Conservation (phyloP, 257 asterid species). For the Solanum sitiens region DNA sequence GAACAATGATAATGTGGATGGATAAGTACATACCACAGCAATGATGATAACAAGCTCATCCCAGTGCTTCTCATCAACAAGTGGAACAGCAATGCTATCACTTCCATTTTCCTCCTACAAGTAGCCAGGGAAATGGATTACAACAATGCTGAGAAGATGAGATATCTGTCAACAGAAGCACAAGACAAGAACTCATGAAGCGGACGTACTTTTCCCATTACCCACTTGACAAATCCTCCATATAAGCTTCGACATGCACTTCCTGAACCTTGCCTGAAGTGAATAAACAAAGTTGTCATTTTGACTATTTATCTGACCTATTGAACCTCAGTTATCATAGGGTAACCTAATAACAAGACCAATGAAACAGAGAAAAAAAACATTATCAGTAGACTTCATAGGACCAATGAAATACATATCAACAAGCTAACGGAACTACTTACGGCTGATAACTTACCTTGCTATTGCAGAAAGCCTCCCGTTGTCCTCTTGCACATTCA, state of each 20-base stretch:
- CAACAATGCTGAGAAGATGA: neutral
- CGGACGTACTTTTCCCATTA: slow-evolving; percentile 76
- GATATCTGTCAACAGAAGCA: neutral
- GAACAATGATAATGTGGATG: neutral
- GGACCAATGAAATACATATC: neutral
- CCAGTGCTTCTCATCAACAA: slow-evolving; percentile 90
- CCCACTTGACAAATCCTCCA: slow-evolving; percentile 99
- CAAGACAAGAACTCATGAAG: neutral
- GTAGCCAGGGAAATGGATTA: slow-evolving; percentile 5
- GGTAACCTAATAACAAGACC: neutral
- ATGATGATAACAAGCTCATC: slow-evolving; percentile 87
- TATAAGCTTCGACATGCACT: slow-evolving; percentile 96
- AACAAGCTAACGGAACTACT: neutral
- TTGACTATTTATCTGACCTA: neutral
- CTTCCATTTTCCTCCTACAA: slow-evolving; percentile 71
- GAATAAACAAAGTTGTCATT: slow-evolving; percentile 1
- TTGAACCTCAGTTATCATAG: neutral
- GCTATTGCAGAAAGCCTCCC: slow-evolving; percentile 86
- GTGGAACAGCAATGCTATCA: slow-evolving; percentile 89
- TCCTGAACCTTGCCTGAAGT: slow-evolving; percentile 80
- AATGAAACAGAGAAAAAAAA: neutral
- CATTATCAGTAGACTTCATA: neutral
- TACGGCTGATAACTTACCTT: slow-evolving; percentile 30
- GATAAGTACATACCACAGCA: slow-evolving; percentile 47
- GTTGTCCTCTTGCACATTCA: slow-evolving; percentile 93